A percentile compares a stretch with the other conserved stretches of the same genome.
These are phyloP conservation scores for Diplosphaera chodatii DNA, from an alignment of 139 green algal species.

Conservation along the genomic window DNA sequence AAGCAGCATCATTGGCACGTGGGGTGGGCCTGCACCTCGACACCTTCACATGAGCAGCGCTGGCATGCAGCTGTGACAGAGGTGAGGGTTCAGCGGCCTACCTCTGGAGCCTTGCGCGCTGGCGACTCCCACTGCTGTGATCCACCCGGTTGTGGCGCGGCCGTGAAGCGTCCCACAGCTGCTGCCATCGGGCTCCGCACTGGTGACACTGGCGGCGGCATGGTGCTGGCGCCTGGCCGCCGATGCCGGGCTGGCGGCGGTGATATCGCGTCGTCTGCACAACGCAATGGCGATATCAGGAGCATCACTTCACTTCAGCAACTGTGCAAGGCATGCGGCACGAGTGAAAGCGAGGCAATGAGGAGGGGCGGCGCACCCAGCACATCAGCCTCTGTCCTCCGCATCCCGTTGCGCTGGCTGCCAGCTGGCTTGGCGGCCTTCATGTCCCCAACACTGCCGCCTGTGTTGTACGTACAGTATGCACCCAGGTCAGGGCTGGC, in stretches of 20 bases:
- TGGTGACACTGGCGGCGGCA: background rate
- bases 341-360: too few relatives aligned
- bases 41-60: too few relatives aligned
- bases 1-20: too few relatives aligned
- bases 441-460: background rate
- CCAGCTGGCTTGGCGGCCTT: background rate
- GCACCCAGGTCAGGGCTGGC: too few relatives aligned
- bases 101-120: background rate
- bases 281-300: background rate
- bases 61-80: too few relatives aligned
- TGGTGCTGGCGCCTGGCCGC: background rate
- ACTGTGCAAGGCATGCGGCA: too few relatives aligned
- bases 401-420: background rate
- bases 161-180: too few relatives aligned
- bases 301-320: too few relatives aligned
- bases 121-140: background rate
- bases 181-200: too few relatives aligned
- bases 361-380: background rate
- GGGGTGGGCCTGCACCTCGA: too few relatives aligned
- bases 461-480: too few relatives aligned
- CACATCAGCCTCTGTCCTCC: background rate
- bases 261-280: background rate
- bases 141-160: too few relatives aligned
- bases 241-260: background rate
- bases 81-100: background rate